Evolutionary conservation across 345 rosid genomes (phyloP), one percentile per base, ranked within the genome.

Genomic region (Citrus glauca): DNA sequence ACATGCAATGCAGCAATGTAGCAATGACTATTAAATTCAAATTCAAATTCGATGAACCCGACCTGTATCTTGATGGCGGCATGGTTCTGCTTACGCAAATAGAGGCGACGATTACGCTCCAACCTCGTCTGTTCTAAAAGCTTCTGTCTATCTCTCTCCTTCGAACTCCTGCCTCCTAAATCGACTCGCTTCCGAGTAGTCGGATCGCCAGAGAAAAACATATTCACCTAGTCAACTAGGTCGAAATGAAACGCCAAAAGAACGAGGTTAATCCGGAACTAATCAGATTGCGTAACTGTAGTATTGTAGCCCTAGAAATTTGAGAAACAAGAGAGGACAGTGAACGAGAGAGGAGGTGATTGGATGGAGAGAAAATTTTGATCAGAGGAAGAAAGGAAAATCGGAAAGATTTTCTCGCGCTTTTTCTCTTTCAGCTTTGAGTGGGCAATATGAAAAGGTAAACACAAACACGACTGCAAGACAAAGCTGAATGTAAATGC

Each of bases 151-250:
- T 97, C 99, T 80, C 97, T 89, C 86, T 97, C 98, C 84, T 97
- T 97, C 7, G 97, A 86, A 74, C 99, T 97, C 87, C 98, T 91
- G 66, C 99, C 99, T 62, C 99, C 99, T 81, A 97, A 88, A 83
- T 92, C 99, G 42, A 97, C 99, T 78, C 99, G 92, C 86, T 92
- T 97, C 81, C 98, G 90, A 69, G 94, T 88, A 40, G 97, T 87
- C 2, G 98, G 87, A 90, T 97, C 99, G 74, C 99, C 99, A 72
- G 89, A 64, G 90, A 96, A 96, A 79, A 93, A 97, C 99, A 97
- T 96, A 53, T n/a, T 48, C 10, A 24, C 32, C 30, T 25, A 81
- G 74, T 74, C 77, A 56, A 81, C 75, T 65, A 75, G 17, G 38
- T 27, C 37, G 4, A 76, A 67, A 33, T 13, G 13, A 27, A 76